Evolutionary conservation across 305 asterid species (phyloP), one percentile per base, ranked within the genome.

Genomic region (Fraxinus nigra): DNA sequence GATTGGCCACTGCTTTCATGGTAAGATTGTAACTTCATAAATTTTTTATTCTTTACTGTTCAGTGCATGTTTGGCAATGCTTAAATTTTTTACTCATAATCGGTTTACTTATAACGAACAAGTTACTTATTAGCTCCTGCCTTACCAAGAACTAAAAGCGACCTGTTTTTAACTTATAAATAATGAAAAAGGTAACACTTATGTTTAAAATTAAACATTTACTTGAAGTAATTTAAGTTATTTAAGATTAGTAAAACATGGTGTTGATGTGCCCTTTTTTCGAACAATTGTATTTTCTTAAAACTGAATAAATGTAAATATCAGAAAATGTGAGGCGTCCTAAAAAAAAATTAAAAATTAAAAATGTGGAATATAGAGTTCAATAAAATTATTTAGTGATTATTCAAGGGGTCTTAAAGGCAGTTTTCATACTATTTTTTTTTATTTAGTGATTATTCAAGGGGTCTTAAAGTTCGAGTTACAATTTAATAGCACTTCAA

Each of bases 1-100:
- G 86, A 84, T 40, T 89, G 93, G 93, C 88, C 95, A 16, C 54
- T 90, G 63, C 85, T 92, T 76, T 86, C 93, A 7, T 92, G 97
- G 97, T 93, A 86, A 48, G 6, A 65, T 30, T 75, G 83, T 33
- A 14, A 4, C 72, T 63, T 22, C 32, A 10, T 10, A 9, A 40
- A 1, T 6, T n/a, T 20, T 30, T 63, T 63, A 24, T 63, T 1
- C 20, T 14, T 73, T 18, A 10, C 22, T 67, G 35, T 13, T 5
- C 4, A 33, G 8, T 14, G 70, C n/a, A 14, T 16, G 51, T 34
- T 37, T 22, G 1, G 2, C 37, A 11, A 54, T 43, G 54, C 54
- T 43, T 43, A 43, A 2, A 1, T 46, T 3, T 5, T 24, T 16
- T 80, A 0, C 6, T n/a, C 13, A 4, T 51, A 51, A 14, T 56